These are phyloP conservation scores for Tolypocladium inflatum DNA, from an alignment of 2,329 filamentous ascomycete species.

Conservation along the genomic window DNA sequence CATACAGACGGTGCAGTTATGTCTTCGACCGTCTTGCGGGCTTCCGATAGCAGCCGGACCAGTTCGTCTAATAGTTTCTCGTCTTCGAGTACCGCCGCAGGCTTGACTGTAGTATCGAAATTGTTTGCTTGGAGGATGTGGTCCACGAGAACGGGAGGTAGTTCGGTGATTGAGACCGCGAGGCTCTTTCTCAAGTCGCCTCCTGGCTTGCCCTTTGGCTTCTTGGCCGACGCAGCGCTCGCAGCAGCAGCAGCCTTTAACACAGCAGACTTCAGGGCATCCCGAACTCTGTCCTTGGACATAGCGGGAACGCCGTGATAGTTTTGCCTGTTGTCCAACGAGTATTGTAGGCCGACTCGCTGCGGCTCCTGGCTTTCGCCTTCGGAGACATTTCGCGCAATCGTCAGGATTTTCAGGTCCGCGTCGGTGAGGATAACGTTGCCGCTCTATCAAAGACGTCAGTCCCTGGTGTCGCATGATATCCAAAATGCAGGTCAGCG, in stretches of 20 bases:
- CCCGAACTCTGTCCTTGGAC: slow-evolving; percentile 61
- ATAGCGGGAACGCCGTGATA: slow-evolving; percentile 65
- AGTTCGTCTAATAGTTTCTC: slow-evolving; percentile 56
- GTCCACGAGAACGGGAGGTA: slow-evolving; percentile 80
- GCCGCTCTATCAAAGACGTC: slow-evolving; percentile 46
- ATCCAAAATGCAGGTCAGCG: neutral
- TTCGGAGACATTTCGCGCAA: slow-evolving; percentile 72
- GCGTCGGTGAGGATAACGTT: slow-evolving; percentile 89
- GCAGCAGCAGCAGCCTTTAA: slow-evolving; percentile 45
- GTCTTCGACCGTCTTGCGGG: slow-evolving; percentile 57
- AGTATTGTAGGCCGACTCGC: slow-evolving; percentile 68
- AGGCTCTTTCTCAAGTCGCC: slow-evolving; percentile 73
- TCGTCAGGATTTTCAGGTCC: slow-evolving; percentile 69
- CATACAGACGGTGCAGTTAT: slow-evolving; percentile 57
- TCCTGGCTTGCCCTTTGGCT: slow-evolving; percentile 62
- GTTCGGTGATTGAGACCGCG: slow-evolving; percentile 76
- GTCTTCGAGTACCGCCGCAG: slow-evolving; percentile 60
- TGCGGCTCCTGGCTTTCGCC: slow-evolving; percentile 79
- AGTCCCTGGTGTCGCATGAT: neutral
- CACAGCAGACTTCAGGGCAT: slow-evolving; percentile 58
- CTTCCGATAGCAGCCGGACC: slow-evolving; percentile 58
- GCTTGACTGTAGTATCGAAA: slow-evolving; percentile 60
- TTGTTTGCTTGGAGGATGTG: slow-evolving; percentile 64
- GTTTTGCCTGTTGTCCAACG: slow-evolving; percentile 75
- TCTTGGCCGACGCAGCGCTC: slow-evolving; percentile 41